These are phyloP conservation scores for Polygonum aviculare DNA, from an alignment of 148 eudicot genomes.

Conservation along the genomic window DNA sequence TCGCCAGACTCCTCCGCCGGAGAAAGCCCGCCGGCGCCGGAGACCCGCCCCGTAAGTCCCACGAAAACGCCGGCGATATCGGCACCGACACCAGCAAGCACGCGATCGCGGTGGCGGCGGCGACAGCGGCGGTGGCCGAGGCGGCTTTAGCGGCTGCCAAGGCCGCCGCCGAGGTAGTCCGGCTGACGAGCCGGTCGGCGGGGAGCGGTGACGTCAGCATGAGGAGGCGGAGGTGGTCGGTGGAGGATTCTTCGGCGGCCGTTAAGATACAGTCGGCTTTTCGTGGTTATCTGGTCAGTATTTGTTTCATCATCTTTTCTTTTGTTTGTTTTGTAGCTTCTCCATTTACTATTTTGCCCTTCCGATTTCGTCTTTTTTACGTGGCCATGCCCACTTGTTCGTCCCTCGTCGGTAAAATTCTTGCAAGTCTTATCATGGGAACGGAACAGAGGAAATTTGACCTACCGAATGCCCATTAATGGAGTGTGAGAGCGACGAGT, in stretches of 20 bases:
- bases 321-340: neutral
- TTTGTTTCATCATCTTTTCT: neutral
- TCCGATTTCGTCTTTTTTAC: neutral
- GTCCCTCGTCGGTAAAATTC: neutral
- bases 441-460: neutral
- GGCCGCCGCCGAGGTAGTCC: conserved; percentile 90
- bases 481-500: neutral
- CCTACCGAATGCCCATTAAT: neutral
- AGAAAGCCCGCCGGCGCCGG: conserved; percentile 7
- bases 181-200: conserved; percentile 40
- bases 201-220: conserved; percentile 16
- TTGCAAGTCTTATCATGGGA: neutral
- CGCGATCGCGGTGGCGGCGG: conserved; percentile 88
- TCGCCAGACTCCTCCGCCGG: conserved; percentile 25
- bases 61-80: neutral
- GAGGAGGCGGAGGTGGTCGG: conserved; percentile 29
- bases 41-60: neutral
- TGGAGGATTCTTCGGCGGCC: conserved; percentile 42
- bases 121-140: conserved; percentile 89
- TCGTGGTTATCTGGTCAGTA: conserved; percentile 86
- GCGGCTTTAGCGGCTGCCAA: conserved; percentile 87
- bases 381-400: neutral
- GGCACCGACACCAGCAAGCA: conserved; percentile 54
- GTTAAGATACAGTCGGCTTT: conserved; percentile 88
- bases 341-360: neutral